Percentiles rank a stretch among this genome's conserved stretches.
phyloP scores from a whole-genome alignment of 176 grass and related monocot species.

The Carex myosuroides region DNA sequence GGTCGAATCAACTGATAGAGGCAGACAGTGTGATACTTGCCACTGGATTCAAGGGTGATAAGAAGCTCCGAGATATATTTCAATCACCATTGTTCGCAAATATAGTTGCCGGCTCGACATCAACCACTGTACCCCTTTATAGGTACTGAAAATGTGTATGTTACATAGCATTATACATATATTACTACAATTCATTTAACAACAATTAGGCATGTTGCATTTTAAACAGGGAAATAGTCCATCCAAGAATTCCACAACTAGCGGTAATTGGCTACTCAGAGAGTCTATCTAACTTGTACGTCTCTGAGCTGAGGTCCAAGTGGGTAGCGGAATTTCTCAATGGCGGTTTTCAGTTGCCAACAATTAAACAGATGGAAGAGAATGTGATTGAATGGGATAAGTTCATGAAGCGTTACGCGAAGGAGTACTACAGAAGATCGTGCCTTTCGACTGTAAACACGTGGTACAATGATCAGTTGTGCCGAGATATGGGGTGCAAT shows the following conservation, averaged over 20 bases:
- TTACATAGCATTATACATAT: conserved; percentile 3
- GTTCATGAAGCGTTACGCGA: conserved; percentile 27
- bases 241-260: conserved; percentile 39
- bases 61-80: conserved; percentile 40
- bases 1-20: background rate
- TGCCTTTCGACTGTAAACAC: conserved; percentile 22
- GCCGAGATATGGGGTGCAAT: conserved; percentile 38
- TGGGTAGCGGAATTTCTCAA: conserved; percentile 40
- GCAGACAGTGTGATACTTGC: conserved; percentile 37
- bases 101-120: conserved; percentile 17
- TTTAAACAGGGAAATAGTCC: conserved; percentile 34
- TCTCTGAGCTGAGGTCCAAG: conserved; percentile 35
- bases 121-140: conserved; percentile 12
- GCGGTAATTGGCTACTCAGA: conserved; percentile 38
- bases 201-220: background rate
- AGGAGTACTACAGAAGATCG: conserved; percentile 19
- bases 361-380: conserved; percentile 37
- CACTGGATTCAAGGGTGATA: conserved; percentile 44
- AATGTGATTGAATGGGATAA: conserved; percentile 35
- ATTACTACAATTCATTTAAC: background rate
- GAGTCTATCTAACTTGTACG: conserved; percentile 27
- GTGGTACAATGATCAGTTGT: conserved; percentile 45
- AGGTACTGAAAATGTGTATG: background rate
- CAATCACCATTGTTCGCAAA: conserved; percentile 16
- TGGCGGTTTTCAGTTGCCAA: conserved; percentile 20